Evolutionary conservation across 228 moss, liverwort and hornwort species (phyloP).

Genomic region (Sphagnum fallax): DNA sequence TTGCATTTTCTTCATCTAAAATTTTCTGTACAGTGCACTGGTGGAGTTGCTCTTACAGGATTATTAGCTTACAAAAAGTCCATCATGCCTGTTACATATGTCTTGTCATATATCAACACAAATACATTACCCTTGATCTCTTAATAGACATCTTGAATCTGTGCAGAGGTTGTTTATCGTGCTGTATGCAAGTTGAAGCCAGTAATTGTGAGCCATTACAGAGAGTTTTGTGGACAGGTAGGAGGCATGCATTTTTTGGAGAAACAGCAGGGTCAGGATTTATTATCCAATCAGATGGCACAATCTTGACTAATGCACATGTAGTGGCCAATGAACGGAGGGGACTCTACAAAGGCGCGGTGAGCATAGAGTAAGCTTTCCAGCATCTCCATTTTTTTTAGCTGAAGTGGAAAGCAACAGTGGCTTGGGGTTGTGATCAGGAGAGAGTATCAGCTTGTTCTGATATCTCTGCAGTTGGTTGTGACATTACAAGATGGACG

Average conservation of each 20-base stretch:
- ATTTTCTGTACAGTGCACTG: too few species aligned
- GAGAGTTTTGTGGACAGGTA: slow-evolving; percentile 24
- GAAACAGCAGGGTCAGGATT: slow-evolving; percentile 82
- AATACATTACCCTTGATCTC: too few species aligned
- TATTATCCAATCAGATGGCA: slow-evolving; percentile 72
- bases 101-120: too few species aligned
- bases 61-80: too few species aligned
- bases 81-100: too few species aligned
- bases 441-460: background rate
- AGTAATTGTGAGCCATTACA: background rate
- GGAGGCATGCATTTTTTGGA: slow-evolving; percentile 48
- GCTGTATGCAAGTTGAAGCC: too few species aligned
- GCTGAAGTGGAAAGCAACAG: background rate
- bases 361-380: slow-evolving; percentile 27
- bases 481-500: slow-evolving; percentile 99
- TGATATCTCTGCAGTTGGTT: slow-evolving; percentile 55
- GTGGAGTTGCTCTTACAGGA: too few species aligned
- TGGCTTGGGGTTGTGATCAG: background rate
- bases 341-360: slow-evolving; percentile 57
- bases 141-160: too few species aligned
- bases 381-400: background rate
- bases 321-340: slow-evolving; percentile 55
- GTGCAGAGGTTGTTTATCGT: too few species aligned
- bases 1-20: too few species aligned
- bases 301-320: slow-evolving; percentile 92